Base-by-base conservation (phyloP, 768 basidiomycete species). In the Mycena latifolia region DNA sequence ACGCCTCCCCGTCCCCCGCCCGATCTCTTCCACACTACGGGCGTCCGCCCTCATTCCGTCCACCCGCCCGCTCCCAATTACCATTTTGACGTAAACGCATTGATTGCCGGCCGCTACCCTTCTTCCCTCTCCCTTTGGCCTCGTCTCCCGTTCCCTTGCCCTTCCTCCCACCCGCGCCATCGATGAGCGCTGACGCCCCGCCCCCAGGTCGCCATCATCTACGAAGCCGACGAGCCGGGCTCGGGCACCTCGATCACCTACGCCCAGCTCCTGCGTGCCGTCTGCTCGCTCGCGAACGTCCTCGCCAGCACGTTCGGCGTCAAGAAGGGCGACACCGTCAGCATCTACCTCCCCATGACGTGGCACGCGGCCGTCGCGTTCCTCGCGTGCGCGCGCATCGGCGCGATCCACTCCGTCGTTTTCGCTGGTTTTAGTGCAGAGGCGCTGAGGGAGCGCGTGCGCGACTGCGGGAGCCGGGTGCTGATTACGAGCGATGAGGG, bases 361-460 rank as follows among this genome's bases (percentile, higher is more conserved):
- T 97, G 94, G 94, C 95, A 98, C 71, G 90, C 97, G 22, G 94
- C 93, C 54, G 96, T 94, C 50, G 94, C 97, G 46, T 95, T 99
- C 90, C 91, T 99, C 62, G 97, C 97, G 8, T 99, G 97, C 77
- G 96, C 97, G 5, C 92, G 97, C 69, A 93, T 99, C 71, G 97
- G 97, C 25, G 97, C 97, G 25, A 84, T 99, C 51, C 97, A 99
- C 81, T 96, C 95, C 10, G 97, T 98, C 74, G 91, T 99, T 62
- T 99, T 99, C 69, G 97, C 97, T 51, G 97, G 97, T 8, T 99
- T 99, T 84, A 94, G 92, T 10, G 89, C 96, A 11, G 97, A 99
- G 80, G 91, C 93, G 3, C 89, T 99, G 51, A 89, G 97, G 41
- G 97, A 99, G 79, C 91, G 97, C 56, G 86, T 96, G 22, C 86